phyloP scores from a whole-genome alignment of 306 rosid genomes.

The Arachis stenosperma region DNA sequence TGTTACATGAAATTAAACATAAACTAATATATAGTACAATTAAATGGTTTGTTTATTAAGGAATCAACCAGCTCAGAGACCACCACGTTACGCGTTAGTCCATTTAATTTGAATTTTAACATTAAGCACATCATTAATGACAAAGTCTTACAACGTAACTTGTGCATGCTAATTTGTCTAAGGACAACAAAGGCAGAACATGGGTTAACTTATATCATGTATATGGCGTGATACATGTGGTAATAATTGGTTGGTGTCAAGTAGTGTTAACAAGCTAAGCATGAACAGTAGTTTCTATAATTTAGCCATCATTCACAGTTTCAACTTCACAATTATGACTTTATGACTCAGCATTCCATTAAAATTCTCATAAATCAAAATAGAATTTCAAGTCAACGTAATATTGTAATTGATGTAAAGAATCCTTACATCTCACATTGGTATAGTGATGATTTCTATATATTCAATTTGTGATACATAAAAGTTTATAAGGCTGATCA shows the following conservation, averaged over 20 bases:
- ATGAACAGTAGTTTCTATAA: too few species aligned
- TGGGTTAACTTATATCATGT: neutral
- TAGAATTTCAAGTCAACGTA: too few species aligned
- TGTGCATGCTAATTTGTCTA: neutral
- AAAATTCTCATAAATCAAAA: too few species aligned
- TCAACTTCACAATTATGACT: too few species aligned
- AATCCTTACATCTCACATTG: too few species aligned
- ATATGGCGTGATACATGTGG: slow-evolving; percentile 8
- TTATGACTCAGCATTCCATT: too few species aligned
- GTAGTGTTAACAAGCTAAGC: too few species aligned
- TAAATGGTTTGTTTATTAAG: neutral
- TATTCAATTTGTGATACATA: too few species aligned
- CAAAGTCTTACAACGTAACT: slow-evolving; percentile 1
- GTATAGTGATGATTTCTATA: too few species aligned
- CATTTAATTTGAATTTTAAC: neutral
- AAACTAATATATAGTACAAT: neutral
- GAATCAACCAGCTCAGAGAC: neutral
- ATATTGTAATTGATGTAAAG: too few species aligned
- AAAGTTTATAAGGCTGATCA: too few species aligned
- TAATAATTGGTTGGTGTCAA: neutral
- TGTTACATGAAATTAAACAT: neutral
- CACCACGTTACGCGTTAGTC: slow-evolving; percentile 11
- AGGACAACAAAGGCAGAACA: neutral
- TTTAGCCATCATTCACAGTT: too few species aligned
- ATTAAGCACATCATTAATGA: neutral